These are phyloP conservation scores for Botrytis porri DNA, from an alignment of 2,329 filamentous ascomycete species.

Conservation along the genomic window DNA sequence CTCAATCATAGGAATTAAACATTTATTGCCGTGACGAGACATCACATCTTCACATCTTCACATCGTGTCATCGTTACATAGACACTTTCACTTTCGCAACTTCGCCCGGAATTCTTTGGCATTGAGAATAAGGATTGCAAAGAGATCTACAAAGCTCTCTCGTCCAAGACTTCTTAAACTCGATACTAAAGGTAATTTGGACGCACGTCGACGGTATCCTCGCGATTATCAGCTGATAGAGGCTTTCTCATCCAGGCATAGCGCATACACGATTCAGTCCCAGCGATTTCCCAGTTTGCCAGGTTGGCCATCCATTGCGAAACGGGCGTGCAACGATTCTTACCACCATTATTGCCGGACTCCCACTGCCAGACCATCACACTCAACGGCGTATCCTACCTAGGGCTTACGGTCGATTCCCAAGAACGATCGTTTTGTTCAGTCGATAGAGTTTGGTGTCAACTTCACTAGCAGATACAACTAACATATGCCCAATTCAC, in stretches of 20 bases:
- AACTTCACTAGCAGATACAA: neutral
- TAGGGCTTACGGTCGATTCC: neutral
- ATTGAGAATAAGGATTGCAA: neutral
- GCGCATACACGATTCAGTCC: neutral
- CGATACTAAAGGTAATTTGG: neutral
- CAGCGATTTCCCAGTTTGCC: neutral
- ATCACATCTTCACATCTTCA: too few species aligned
- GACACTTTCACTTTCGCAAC: too few species aligned
- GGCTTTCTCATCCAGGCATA: neutral
- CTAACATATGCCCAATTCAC: neutral
- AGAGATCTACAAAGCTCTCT: conserved; percentile 12
- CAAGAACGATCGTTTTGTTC: neutral
- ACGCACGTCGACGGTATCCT: neutral
- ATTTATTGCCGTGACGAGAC: neutral
- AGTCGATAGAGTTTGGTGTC: neutral
- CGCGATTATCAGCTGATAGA: conserved; percentile 10
- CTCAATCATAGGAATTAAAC: neutral
- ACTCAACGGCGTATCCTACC: neutral
- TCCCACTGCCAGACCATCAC: neutral
- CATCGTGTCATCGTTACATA: neutral
- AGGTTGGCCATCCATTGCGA: neutral
- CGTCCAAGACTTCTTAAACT: neutral
- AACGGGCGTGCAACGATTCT: neutral
- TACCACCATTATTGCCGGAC: neutral
- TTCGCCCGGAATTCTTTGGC: neutral